Percentiles rank a stretch among this genome's conserved stretches.
These are phyloP conservation scores for Suhomyces prunicola DNA, from an alignment of 805 yeast genomes.

Conservation along the genomic window DNA sequence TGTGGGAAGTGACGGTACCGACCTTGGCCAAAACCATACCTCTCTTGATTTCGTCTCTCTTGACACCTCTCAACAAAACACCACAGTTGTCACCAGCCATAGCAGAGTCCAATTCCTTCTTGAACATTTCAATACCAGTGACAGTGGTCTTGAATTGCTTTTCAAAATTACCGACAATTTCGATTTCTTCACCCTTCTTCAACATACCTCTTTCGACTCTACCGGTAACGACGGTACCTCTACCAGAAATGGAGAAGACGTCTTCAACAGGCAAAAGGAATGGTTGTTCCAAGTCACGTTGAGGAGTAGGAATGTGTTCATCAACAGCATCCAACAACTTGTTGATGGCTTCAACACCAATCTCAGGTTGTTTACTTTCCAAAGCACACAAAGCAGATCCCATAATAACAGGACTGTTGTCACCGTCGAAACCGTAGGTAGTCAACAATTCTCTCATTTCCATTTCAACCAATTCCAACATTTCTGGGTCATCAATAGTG, in stretches of 20 bases:
- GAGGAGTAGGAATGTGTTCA: slow-evolving; percentile 92
- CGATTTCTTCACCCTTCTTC: slow-evolving; percentile 98
- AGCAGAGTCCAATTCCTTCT: slow-evolving; percentile 95
- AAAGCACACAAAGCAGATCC: slow-evolving; percentile 98
- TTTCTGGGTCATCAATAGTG: slow-evolving; percentile 96
- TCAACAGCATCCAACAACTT: slow-evolving; percentile 91
- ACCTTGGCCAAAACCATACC: slow-evolving; percentile 98
- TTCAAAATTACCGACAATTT: slow-evolving; percentile 89
- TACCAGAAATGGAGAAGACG: slow-evolving; percentile 96
- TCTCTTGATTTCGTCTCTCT: slow-evolving; percentile 94
- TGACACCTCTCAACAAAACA: slow-evolving; percentile 93
- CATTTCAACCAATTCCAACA: slow-evolving; percentile 99
- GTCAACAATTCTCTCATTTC: slow-evolving; percentile 96
- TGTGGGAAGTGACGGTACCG: slow-evolving; percentile 87
- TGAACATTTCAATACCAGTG: slow-evolving; percentile 99
- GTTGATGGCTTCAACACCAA: slow-evolving; percentile 81
- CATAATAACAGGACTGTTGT: slow-evolving; percentile 95
- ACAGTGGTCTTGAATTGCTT: slow-evolving; percentile 89
- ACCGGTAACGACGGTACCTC: slow-evolving; percentile 99
- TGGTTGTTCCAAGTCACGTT: slow-evolving; percentile 92
- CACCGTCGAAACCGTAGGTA: slow-evolving; percentile 96
- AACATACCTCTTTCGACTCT: slow-evolving; percentile 98
- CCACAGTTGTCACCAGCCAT: slow-evolving; percentile 99
- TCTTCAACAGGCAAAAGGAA: slow-evolving; percentile 97
- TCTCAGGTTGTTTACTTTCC: slow-evolving; percentile 83